Evolutionary conservation across 2,329 filamentous ascomycete genomes (phyloP).

Genomic region (Botrytis pseudocinerea): DNA sequence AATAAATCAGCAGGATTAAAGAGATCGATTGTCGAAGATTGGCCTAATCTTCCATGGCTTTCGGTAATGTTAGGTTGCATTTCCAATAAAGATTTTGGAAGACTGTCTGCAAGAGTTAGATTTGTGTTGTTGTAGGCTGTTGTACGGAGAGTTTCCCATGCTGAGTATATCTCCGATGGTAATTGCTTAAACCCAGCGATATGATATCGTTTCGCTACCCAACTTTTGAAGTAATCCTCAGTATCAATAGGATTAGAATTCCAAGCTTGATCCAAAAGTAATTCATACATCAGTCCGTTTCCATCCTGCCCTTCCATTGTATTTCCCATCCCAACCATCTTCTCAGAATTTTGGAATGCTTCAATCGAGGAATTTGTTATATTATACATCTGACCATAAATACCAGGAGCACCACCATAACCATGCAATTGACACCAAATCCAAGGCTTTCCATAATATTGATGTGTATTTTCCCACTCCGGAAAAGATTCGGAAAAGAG

Average conservation of each 20-base stretch:
- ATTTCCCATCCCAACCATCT: conserved; percentile 50
- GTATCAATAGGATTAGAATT: conserved; percentile 47
- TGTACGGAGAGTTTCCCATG: conserved; percentile 49
- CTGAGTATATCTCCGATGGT: conserved; percentile 43
- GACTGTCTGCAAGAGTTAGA: neutral
- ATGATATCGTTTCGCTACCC: conserved; percentile 48
- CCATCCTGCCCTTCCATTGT: conserved; percentile 54
- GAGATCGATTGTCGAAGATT: neutral
- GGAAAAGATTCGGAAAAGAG: conserved; percentile 52
- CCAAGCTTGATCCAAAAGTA: conserved; percentile 55
- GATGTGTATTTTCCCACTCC: conserved; percentile 52
- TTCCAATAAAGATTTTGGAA: neutral
- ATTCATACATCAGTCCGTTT: conserved; percentile 54
- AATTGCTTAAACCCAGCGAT: conserved; percentile 28
- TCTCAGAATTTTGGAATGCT: conserved; percentile 45
- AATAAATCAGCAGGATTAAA: neutral
- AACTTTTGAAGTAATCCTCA: conserved; percentile 47
- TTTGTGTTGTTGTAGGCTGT: conserved; percentile 12
- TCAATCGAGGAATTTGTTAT: conserved; percentile 50
- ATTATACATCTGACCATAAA: conserved; percentile 53
- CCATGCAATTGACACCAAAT: conserved; percentile 55
- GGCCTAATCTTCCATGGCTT: neutral
- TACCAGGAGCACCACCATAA: conserved; percentile 51
- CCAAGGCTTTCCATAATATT: conserved; percentile 54
- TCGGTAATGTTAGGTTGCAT: neutral